phyloP scores from a whole-genome alignment of 768 basidiomycete species.

The Naganishia onofrii region DNA sequence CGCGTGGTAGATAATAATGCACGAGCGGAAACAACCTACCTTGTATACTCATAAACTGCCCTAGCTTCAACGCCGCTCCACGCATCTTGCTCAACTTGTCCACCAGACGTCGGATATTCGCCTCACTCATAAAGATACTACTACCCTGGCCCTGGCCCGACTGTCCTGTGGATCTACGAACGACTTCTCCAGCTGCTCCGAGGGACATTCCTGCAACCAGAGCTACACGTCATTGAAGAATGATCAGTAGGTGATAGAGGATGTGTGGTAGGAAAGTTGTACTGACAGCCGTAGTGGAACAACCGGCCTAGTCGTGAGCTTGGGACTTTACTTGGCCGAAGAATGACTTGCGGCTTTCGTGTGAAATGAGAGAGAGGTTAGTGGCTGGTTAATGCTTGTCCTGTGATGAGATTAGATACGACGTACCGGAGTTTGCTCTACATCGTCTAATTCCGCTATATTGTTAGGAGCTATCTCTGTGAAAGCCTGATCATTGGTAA shows the following conservation, averaged over 20 bases:
- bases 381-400: no score
- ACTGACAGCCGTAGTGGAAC: conserved; percentile 87
- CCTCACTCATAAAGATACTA: conserved; percentile 77
- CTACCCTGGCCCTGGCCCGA: conserved; percentile 54
- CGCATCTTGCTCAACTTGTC: conserved; percentile 92
- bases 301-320: conserved; percentile 82
- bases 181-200: conserved; percentile 81
- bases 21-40: no score
- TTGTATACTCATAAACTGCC: conserved; percentile 97
- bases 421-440: conserved; percentile 14
- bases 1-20: no score
- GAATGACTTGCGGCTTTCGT: conserved; percentile 43
- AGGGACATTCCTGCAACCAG: conserved; percentile 83
- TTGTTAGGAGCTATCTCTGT: neutral
- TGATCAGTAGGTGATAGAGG: neutral
- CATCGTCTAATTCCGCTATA: neutral
- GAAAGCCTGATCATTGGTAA: neutral
- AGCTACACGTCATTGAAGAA: conserved; percentile 57
- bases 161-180: conserved; percentile 62
- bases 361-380: no score
- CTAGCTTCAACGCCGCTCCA: conserved; percentile 91
- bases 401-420: neutral
- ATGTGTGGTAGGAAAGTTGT: neutral
- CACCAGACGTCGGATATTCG: conserved; percentile 83
- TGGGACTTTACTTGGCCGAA: conserved; percentile 75